phyloP scores from a whole-genome alignment of 495 filamentous ascomycete genomes.

The Xylaria sp. region DNA sequence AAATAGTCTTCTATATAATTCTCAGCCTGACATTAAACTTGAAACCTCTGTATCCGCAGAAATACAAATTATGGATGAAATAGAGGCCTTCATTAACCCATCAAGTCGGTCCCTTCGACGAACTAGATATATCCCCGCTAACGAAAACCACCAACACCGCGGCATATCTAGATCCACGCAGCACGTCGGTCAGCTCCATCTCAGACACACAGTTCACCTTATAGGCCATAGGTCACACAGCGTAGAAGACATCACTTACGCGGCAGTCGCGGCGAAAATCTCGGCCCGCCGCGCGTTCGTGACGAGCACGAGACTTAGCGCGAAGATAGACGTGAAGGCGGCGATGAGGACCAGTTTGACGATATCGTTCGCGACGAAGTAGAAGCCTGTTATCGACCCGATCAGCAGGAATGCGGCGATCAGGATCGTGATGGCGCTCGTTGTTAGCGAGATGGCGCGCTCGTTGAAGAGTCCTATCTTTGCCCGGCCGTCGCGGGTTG shows the following conservation, averaged over 20 bases:
- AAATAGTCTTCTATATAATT: no score
- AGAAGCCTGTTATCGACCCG: constrained; percentile 27
- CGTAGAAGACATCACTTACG: constrained; percentile 28
- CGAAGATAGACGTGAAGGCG: constrained; percentile 27
- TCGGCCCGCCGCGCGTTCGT: constrained; percentile 31
- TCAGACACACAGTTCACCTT: no score
- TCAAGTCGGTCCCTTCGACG: background rate
- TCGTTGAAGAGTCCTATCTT: constrained; percentile 27
- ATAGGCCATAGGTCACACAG: no score
- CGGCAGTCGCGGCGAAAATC: constrained; percentile 29
- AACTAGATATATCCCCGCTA: constrained; percentile 2
- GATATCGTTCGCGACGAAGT: constrained; percentile 10
- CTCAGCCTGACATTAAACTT: no score
- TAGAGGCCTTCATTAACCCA: no score
- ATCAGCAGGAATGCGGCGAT: constrained; percentile 25
- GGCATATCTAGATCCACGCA: constrained; percentile 23
- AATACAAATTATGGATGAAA: no score
- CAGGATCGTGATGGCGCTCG: constrained; percentile 21
- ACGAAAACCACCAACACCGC: constrained; percentile 33
- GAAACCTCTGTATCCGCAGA: background rate
- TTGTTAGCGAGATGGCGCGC: background rate
- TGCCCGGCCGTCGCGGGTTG: background rate
- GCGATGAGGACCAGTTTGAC: constrained; percentile 26
- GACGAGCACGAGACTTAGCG: constrained; percentile 24
- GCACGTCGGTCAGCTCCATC: no score